A percentile compares a stretch with the other conserved stretches of the same genome.
Conservation (phyloP, 352 stramenopile species). For the Pseudoperonospora humuli region DNA sequence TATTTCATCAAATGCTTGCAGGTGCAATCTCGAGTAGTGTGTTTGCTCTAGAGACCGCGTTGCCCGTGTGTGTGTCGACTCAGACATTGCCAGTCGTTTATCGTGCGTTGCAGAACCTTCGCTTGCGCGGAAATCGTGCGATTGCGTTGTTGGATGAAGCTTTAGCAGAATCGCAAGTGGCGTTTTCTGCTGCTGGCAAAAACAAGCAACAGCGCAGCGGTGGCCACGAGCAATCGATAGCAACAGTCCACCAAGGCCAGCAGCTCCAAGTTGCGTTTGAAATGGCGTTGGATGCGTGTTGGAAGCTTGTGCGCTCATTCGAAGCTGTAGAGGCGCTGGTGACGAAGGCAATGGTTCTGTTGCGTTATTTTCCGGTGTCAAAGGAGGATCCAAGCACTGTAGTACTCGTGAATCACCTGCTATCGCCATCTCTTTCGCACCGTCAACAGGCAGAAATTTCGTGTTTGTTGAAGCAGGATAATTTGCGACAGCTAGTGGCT, state of each 20-base stretch:
- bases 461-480: constrained; percentile 25
- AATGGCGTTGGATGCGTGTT: constrained; percentile 70
- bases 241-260: constrained; percentile 25
- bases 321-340: constrained; percentile 47
- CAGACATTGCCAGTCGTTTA: constrained; percentile 30
- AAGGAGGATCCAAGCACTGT: constrained; percentile 11
- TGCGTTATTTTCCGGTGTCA: constrained; percentile 35
- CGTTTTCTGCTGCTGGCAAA: constrained; percentile 29
- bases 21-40: constrained; percentile 49
- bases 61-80: constrained; percentile 25
- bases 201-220: constrained; percentile 8
- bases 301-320: constrained; percentile 45
- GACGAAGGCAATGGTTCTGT: constrained; percentile 38
- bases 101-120: constrained; percentile 29
- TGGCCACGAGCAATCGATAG: constrained; percentile 30
- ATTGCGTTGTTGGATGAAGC: constrained; percentile 58
- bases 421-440: constrained; percentile 20
- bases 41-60: constrained; percentile 43
- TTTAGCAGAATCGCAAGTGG: constrained; percentile 53
- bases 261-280: constrained; percentile 72
- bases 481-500: constrained; percentile 28
- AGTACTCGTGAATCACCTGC: constrained; percentile 32
- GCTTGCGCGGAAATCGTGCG: constrained; percentile 31
- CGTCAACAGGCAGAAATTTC: constrained; percentile 30
- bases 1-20: constrained; percentile 76